These are phyloP conservation scores for Saccharomycopsis sp. DNA, from an alignment of 805 yeast species.

Conservation along the genomic window DNA sequence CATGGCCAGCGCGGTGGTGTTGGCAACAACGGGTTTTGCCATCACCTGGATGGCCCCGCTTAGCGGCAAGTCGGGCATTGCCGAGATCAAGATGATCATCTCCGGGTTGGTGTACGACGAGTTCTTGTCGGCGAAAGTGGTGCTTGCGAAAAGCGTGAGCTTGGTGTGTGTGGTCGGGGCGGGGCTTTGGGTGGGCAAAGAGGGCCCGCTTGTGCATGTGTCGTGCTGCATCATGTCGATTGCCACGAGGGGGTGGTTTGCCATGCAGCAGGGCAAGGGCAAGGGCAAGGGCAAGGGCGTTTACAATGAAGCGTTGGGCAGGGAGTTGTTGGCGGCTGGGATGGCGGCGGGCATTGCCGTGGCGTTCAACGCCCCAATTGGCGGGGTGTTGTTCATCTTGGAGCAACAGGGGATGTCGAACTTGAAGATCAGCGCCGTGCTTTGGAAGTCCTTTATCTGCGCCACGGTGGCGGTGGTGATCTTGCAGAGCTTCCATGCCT, in stretches of 20 bases:
- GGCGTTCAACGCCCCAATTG: constrained; percentile 82
- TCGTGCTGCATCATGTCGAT: constrained; percentile 49
- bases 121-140: constrained; percentile 43
- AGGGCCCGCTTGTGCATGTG: constrained; percentile 80
- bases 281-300: constrained; percentile 14
- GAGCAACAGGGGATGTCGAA: constrained; percentile 62
- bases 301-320: constrained; percentile 45
- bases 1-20: constrained; percentile 2
- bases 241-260: not conserved
- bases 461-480: constrained; percentile 66
- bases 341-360: constrained; percentile 79
- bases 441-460: constrained; percentile 81
- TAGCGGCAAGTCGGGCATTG: constrained; percentile 53
- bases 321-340: constrained; percentile 66
- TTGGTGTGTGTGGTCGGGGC: constrained; percentile 59
- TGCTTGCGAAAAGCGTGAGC: constrained; percentile 50
- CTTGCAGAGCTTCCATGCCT: constrained; percentile 41
- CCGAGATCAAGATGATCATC: constrained; percentile 61
- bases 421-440: constrained; percentile 50
- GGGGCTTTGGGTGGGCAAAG: constrained; percentile 79
- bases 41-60: constrained; percentile 29
- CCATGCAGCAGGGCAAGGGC: too few relatives aligned
- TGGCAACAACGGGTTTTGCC: constrained; percentile 3
- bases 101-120: constrained; percentile 51
- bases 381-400: constrained; percentile 73